Evolutionary conservation across 495 filamentous ascomycete species (phyloP).

Genomic region (Trichoderma orchidacearum): DNA sequence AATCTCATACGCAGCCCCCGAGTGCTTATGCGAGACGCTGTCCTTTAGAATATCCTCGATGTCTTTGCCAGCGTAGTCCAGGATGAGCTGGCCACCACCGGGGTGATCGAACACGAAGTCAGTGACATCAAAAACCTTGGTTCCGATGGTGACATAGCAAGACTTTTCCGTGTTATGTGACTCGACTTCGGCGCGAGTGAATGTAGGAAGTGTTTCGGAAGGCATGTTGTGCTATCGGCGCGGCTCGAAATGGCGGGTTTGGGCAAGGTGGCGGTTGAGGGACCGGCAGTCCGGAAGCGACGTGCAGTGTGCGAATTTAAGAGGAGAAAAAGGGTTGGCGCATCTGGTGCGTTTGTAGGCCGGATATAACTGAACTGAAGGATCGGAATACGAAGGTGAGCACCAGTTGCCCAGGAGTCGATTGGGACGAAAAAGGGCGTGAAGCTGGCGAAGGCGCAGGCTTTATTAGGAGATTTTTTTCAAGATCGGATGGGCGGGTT

Average conservation of each 20-base stretch:
- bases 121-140: constrained; percentile 90
- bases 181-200: constrained; percentile 64
- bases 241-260: not conserved
- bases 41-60: constrained; percentile 73
- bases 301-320: not conserved
- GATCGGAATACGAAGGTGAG: not conserved
- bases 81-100: constrained; percentile 75
- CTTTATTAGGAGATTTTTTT: not conserved
- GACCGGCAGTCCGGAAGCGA: not conserved
- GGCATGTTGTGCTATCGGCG: constrained; percentile 17
- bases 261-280: not conserved
- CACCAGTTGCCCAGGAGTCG: not conserved
- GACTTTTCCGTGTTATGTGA: constrained; percentile 67
- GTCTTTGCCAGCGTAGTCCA: constrained; percentile 86
- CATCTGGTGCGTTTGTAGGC: not conserved
- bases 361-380: not conserved
- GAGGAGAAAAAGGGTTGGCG: not conserved
- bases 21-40: constrained; percentile 68
- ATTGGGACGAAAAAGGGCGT: not conserved
- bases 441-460: not conserved
- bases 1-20: constrained; percentile 86
- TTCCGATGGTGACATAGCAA: constrained; percentile 85
- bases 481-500: not conserved
- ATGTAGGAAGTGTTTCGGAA: constrained; percentile 57
- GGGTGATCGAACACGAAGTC: constrained; percentile 80